Percentiles rank a stretch among this genome's conserved stretches.
Conservation (phyloP, 441 rosid genomes). For the Viola pubescens region DNA sequence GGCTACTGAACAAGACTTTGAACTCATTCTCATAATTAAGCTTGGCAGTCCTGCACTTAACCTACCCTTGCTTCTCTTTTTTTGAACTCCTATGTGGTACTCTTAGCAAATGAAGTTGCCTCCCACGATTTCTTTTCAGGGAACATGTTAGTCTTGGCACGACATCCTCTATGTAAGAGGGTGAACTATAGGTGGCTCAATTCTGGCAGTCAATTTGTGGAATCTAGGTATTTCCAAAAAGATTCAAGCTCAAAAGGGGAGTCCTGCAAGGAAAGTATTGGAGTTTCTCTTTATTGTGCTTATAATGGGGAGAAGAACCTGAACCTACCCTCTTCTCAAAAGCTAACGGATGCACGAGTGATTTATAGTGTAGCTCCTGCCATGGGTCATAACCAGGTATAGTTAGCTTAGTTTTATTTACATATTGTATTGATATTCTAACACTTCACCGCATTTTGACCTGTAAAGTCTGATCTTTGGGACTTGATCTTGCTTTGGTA, state of each 20-base stretch:
- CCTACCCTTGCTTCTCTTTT: neutral
- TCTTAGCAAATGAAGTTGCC: constrained; percentile 2
- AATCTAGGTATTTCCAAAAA: constrained; percentile 12
- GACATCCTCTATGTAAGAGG: constrained; percentile 17
- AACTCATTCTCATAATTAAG: too few species aligned
- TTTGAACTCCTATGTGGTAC: neutral
- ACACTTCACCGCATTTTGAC: neutral
- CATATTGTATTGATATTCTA: neutral
- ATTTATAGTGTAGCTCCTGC: constrained; percentile 73
- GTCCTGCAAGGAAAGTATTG: constrained; percentile 8
- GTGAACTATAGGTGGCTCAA: constrained; percentile 5
- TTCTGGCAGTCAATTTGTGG: neutral
- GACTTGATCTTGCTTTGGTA: too few species aligned
- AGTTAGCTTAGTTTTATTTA: neutral
- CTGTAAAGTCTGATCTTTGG: neutral
- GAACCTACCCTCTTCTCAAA: constrained; percentile 25
- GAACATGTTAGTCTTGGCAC: constrained; percentile 13
- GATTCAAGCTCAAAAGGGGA: constrained; percentile 16
- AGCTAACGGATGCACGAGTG: constrained; percentile 45
- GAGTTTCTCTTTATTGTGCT: constrained; percentile 35
- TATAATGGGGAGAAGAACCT: constrained; percentile 27
- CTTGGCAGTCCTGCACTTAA: too few species aligned
- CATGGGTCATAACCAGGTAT: constrained; percentile 84
- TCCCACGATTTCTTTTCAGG: constrained; percentile 16
- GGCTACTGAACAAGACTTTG: too few species aligned